Conservation (phyloP, 768 basidiomycete species). For the Amanita thiersii region DNA sequence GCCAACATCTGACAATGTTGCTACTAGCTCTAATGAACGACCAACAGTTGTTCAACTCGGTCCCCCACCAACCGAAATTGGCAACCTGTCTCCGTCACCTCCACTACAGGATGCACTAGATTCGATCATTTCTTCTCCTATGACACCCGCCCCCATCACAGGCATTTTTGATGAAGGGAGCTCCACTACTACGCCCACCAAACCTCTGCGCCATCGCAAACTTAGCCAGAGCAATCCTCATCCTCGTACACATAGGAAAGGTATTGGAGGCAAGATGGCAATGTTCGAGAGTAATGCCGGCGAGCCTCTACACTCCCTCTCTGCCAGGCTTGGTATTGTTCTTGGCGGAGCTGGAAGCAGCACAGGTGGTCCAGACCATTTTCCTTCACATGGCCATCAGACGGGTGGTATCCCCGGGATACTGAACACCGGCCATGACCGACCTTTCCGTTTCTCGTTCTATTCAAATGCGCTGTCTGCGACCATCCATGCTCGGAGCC, state of each 20-base stretch:
- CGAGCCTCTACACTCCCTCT: constrained; percentile 41
- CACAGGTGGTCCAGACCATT: constrained; percentile 8
- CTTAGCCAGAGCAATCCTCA: constrained; percentile 74
- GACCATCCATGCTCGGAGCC: constrained; percentile 89
- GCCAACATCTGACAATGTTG: not conserved
- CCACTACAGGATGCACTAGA: not conserved
- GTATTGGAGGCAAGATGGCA: constrained; percentile 77
- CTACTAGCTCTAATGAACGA: constrained; percentile 4
- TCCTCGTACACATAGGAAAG: constrained; percentile 52
- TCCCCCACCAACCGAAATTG: not conserved
- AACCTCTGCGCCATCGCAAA: constrained; percentile 68
- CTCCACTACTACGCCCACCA: constrained; percentile 15
- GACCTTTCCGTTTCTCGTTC: constrained; percentile 97
- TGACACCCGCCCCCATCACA: not conserved
- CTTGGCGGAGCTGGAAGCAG: constrained; percentile 14
- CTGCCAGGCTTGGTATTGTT: constrained; percentile 25
- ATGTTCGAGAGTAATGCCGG: constrained; percentile 66
- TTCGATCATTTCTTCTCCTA: not conserved
- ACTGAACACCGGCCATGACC: constrained; percentile 56
- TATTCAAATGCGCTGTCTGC: constrained; percentile 90
- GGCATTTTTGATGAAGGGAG: constrained; percentile 14
- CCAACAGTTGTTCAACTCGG: not conserved
- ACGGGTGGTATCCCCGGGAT: constrained; percentile 20
- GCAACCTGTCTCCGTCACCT: not conserved
- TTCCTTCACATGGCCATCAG: constrained; percentile 11